Evolutionary conservation across 106 monocot genomes (phyloP).

Genomic region (Dendrobium nobile): DNA sequence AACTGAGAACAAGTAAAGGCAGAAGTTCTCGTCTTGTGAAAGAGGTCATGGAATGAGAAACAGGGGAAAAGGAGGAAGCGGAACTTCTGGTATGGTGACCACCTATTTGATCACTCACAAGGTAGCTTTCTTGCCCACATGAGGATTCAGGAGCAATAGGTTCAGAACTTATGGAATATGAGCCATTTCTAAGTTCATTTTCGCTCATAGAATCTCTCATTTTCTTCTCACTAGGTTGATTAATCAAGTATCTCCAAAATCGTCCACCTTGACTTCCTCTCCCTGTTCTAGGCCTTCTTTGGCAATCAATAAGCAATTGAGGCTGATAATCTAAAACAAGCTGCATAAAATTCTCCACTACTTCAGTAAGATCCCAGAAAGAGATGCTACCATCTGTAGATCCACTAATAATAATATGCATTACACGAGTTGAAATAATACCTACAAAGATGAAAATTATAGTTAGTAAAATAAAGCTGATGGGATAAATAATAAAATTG

Average conservation of each 20-base stretch:
- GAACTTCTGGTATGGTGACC: not conserved
- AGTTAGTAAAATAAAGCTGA: not conserved
- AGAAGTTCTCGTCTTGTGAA: slow-evolving; percentile 32
- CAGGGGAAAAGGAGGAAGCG: not conserved
- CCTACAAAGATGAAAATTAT: slow-evolving; percentile 27
- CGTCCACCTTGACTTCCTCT: slow-evolving; percentile 95
- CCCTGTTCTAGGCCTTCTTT: slow-evolving; percentile 77
- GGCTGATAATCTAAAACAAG: slow-evolving; percentile 30
- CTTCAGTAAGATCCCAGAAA: slow-evolving; percentile 84
- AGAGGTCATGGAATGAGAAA: not conserved
- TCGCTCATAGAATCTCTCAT: not conserved
- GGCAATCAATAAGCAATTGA: slow-evolving; percentile 40
- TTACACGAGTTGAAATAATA: slow-evolving; percentile 15
- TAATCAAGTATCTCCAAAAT: slow-evolving; percentile 52
- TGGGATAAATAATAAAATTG: not conserved
- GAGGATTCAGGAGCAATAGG: slow-evolving; percentile 10
- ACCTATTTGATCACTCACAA: not conserved
- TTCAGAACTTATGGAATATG: slow-evolving; percentile 2
- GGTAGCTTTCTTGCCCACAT: slow-evolving; percentile 3
- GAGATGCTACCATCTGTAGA: slow-evolving; percentile 91
- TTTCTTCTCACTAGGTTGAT: slow-evolving; percentile 17
- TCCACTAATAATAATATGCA: slow-evolving; percentile 68
- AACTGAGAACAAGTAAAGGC: slow-evolving; percentile 45
- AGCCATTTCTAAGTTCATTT: not conserved
- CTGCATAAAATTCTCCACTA: slow-evolving; percentile 61